Base-by-base conservation (phyloP, 352 stramenopile genomes). In the Globisporangium orthogonon region DNA sequence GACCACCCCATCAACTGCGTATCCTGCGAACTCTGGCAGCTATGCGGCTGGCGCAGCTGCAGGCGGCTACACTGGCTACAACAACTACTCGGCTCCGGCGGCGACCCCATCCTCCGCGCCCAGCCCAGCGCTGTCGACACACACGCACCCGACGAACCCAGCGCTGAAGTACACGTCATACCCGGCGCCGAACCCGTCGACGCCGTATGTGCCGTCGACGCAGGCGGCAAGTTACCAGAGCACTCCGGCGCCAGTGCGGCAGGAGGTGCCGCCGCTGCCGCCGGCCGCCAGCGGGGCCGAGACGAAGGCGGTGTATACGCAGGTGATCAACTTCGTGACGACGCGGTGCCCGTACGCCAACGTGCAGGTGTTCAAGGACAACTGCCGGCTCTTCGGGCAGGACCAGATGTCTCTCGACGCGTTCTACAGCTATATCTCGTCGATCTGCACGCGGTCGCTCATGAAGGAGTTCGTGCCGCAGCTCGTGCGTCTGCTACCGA, bases 361-460 rank as follows among this genome's bases (percentile, higher is more conserved):
- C 39, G 50, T 92, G 50, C 78, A 91, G 55, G 66, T 79, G 37
- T 94, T 94, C 61, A 94, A 94, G 65, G 85, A 94, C 66, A 94
- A 94, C 67, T 94, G 85, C 62, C 83, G 85, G 31, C 78, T 89
- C 28, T 94, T 94, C 48, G 85, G 85, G 2, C 85, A 94, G 43
- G 85, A 94, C 37, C 63, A 76, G n/a, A 88, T 94, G 80, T 87
- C 85, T 35, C 61, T 94, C 45, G 85, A 92, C 39, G 82, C 78
- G 15, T 94, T 74, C 66, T 91, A 90, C 46, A 84, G 73, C 41
- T 94, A 94, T 46, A 54, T 93, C 49, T 80, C 76, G 31, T 94
- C 85, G 28, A 88, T 94, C 54, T 92, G 83, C 66, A 88, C 85
- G 47, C 71, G 75, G 45, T 18, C 64, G 33, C 64, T 89, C 47